phyloP scores from a whole-genome alignment of 805 yeast species.

The Candida railenensis region DNA sequence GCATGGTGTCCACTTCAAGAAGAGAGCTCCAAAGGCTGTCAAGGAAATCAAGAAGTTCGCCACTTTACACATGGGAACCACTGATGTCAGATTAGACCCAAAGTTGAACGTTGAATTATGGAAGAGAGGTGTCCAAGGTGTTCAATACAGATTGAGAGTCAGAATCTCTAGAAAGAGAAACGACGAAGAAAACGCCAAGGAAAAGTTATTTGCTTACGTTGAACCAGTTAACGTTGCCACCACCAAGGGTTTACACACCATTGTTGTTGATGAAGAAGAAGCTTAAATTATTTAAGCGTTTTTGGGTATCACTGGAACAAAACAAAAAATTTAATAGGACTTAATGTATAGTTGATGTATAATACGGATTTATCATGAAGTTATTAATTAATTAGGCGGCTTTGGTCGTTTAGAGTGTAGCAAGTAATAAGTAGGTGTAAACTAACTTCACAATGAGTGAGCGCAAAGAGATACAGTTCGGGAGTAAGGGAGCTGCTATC shows the following conservation, averaged over 20 bases:
- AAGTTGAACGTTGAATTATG: conserved; percentile 97
- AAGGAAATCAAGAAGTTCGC: conserved; percentile 99
- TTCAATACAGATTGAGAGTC: conserved; percentile 96
- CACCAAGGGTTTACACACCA: conserved; percentile 97
- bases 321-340: conserved; percentile 4
- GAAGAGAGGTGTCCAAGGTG: conserved; percentile 99
- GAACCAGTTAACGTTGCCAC: conserved; percentile 95
- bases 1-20: conserved; percentile 98
- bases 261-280: conserved; percentile 86
- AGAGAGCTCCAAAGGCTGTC: conserved; percentile 99
- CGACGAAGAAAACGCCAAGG: conserved; percentile 99
- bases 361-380: conserved; percentile 14
- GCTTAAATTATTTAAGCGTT: conserved; percentile 29
- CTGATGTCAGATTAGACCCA: conserved; percentile 99
- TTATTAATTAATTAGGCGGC: neutral
- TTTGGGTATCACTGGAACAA: conserved; percentile 4
- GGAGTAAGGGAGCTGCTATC: too few species aligned
- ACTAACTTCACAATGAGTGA: too few species aligned
- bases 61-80: conserved; percentile 97
- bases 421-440: neutral
- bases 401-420: neutral
- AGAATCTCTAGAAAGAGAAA: conserved; percentile 99
- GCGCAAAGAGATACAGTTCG: too few species aligned
- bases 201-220: conserved; percentile 95
- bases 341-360: conserved; percentile 12